Evolutionary conservation across 768 basidiomycete genomes (phyloP).

Genomic region (Leccinum sublutescens): DNA sequence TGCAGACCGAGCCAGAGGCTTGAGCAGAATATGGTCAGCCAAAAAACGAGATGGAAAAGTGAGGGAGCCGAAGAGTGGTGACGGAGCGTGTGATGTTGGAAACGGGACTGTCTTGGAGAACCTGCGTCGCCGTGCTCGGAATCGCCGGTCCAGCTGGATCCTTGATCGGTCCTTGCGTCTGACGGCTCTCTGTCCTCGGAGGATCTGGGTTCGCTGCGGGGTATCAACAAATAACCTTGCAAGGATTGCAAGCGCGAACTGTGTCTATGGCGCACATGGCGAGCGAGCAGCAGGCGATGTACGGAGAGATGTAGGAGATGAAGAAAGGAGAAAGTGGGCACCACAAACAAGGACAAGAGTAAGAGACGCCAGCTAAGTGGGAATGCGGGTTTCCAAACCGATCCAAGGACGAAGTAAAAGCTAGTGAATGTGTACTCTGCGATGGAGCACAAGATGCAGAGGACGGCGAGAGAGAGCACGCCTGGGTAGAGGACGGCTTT

Average conservation of each 20-base stretch:
- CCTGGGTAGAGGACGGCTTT: not conserved
- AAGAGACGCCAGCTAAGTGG: slow-evolving; percentile 20
- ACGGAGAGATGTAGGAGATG: slow-evolving; percentile 8
- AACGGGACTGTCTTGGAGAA: not conserved
- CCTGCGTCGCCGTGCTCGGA: not conserved
- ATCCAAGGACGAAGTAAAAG: slow-evolving; percentile 6
- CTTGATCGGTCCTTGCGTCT: not conserved
- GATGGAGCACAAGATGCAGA: slow-evolving; percentile 7
- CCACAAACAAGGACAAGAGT: slow-evolving; percentile 11
- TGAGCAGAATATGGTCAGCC: not conserved
- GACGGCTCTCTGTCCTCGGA: not conserved
- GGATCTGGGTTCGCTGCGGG: slow-evolving; percentile 7
- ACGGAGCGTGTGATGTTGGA: not conserved
- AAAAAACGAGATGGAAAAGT: not conserved
- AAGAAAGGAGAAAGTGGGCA: slow-evolving; percentile 12
- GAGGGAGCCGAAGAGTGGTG: not conserved
- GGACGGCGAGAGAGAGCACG: not conserved
- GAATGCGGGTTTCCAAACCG: slow-evolving; percentile 20
- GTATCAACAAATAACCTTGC: slow-evolving; percentile 12
- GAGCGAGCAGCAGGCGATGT: not conserved
- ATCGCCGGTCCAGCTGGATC: not conserved
- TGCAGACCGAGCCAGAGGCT: slow-evolving; percentile 7
- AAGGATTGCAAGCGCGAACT: not conserved
- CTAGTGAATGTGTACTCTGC: slow-evolving; percentile 10
- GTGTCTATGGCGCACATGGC: not conserved